These are phyloP conservation scores for Bruguiera parviflora DNA, from an alignment of 345 rosid genomes.

Conservation along the genomic window DNA sequence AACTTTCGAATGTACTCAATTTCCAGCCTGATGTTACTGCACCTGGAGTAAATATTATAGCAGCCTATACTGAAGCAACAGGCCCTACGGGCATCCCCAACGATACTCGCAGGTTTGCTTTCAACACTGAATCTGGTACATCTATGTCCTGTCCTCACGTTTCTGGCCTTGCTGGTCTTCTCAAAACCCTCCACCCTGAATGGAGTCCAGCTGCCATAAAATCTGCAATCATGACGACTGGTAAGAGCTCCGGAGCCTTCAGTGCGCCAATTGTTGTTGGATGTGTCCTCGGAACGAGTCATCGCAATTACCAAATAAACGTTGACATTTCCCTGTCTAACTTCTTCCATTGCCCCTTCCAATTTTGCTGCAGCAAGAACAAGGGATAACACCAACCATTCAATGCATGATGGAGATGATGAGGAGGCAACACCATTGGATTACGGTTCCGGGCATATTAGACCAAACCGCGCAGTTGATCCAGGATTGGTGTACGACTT, in stretches of 20 bases:
- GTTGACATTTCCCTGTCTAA: background rate
- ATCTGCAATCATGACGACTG: slow-evolving; percentile 23
- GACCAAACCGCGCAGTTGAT: slow-evolving; percentile 10
- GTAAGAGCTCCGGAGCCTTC: background rate
- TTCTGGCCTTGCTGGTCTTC: slow-evolving; percentile 9
- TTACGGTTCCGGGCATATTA: slow-evolving; percentile 13
- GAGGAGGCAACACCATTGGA: slow-evolving; percentile 11
- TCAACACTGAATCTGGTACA: slow-evolving; percentile 9
- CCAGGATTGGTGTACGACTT: slow-evolving; percentile 19
- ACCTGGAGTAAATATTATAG: slow-evolving; percentile 11
- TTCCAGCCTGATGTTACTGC: slow-evolving; percentile 24
- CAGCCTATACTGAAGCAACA: slow-evolving; percentile 1
- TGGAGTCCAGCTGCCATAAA: slow-evolving; percentile 24
- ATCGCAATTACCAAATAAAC: background rate
- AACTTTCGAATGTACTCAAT: background rate
- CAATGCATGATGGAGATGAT: background rate
- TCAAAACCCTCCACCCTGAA: slow-evolving; percentile 7
- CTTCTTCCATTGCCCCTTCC: background rate
- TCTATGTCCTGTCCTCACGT: slow-evolving; percentile 22
- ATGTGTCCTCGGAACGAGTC: no score
- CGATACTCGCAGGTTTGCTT: background rate
- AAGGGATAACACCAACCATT: background rate
- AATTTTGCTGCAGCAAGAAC: slow-evolving; percentile 2
- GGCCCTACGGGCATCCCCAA: background rate
- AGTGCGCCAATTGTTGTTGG: no score